Base-by-base conservation (phyloP, 148 eudicot species). In the Vaccinium macrocarpon region DNA sequence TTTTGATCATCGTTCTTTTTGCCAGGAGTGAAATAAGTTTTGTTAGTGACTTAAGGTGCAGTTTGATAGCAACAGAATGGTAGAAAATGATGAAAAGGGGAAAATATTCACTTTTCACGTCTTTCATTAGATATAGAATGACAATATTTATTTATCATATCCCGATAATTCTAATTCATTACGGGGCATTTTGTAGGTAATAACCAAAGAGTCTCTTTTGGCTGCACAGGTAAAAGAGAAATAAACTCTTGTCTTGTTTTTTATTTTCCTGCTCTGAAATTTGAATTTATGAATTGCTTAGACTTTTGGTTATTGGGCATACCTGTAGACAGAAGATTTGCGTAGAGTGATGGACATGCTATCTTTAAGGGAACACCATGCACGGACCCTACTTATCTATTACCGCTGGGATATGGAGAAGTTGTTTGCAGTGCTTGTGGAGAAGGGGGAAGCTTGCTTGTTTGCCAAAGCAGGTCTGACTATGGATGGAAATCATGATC, bases 381-480 rank as follows among this genome's bases (percentile, higher is more conserved):
- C 97, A 2, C 78, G 97, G 70, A 91, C 95, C 57, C 87, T 94
- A 23, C 92, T 94, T 49, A 94, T 94, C 83, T 89, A 92, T 85
- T 88, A 91, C 76, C 87, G 90, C 29, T 94, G 97, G 97, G 86
- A 94, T 88, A 91, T 88, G 49, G 97, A 89, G 75, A 91, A 86
- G 82, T 75, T 92, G 81, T 84, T 88, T 81, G 88, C 88, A 0
- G 88, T 91, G 76, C 85, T 88, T 72, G 95, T 91, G 23, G 95
- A 94, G 72, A 89, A 83, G 84, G 98, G 93, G 16, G 88, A 85
- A 90, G 82, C 84, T 35, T 81, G 78, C 68, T 83, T 94, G 82
- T 94, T 90, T 88, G 83, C 94, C 6, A 88, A 86, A 83, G 94
- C 97, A 32, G 95, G 95, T 72, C 90, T 92, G 35, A 77, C 88